These are phyloP conservation scores for Yamadazyma dushanensis DNA, from an alignment of 1,139 yeast genomes.

Conservation along the genomic window DNA sequence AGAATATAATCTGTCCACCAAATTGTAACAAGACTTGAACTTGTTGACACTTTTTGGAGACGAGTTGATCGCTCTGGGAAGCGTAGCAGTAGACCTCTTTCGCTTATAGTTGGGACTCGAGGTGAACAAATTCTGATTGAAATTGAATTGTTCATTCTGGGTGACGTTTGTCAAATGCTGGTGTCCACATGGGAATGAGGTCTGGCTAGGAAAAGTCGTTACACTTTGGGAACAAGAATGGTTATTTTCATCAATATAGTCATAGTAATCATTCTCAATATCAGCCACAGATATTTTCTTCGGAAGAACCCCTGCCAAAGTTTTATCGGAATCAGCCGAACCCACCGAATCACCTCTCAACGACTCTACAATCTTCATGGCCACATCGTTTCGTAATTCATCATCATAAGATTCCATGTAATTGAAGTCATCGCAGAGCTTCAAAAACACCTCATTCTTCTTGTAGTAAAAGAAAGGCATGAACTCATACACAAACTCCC, in stretches of 20 bases:
- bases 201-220: not conserved
- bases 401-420: slow-evolving; percentile 12
- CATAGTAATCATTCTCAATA: slow-evolving; percentile 3
- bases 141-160: slow-evolving; percentile 5
- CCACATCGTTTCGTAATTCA: slow-evolving; percentile 12
- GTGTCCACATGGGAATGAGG: slow-evolving; percentile 1
- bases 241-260: not conserved
- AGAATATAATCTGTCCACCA: slow-evolving; percentile 39
- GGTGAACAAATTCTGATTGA: slow-evolving; percentile 6
- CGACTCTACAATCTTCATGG: slow-evolving; percentile 10
- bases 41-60: slow-evolving; percentile 8
- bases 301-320: slow-evolving; percentile 17
- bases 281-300: slow-evolving; percentile 12
- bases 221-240: not conserved
- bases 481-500: slow-evolving; percentile 11
- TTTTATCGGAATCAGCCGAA: slow-evolving; percentile 8
- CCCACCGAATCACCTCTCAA: slow-evolving; percentile 7
- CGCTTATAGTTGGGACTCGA: slow-evolving; percentile 5
- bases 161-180: not conserved
- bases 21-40: slow-evolving; percentile 25
- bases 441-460: slow-evolving; percentile 11
- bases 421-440: slow-evolving; percentile 14
- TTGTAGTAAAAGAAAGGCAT: slow-evolving; percentile 13
- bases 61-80: slow-evolving; percentile 4
- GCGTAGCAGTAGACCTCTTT: slow-evolving; percentile 4